Conservation (phyloP, 352 stramenopile genomes). For the Globisporangium solare region DNA sequence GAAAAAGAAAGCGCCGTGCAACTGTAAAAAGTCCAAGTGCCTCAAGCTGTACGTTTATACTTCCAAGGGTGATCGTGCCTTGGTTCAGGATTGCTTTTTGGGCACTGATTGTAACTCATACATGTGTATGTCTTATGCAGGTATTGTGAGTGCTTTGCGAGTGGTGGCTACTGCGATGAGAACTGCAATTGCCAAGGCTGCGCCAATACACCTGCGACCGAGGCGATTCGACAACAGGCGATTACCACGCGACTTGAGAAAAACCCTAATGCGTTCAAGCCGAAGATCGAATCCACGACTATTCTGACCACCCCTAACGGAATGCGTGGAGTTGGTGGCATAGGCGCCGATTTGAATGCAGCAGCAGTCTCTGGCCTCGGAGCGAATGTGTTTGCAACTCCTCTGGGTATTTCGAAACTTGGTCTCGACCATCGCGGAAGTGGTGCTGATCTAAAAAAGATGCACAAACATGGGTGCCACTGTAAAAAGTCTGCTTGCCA, state of each 20-base stretch:
- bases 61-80: background rate
- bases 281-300: slow-evolving; percentile 85
- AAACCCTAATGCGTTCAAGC: slow-evolving; percentile 95
- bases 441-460: slow-evolving; percentile 43
- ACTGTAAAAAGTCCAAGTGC: slow-evolving; percentile 98
- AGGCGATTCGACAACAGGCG: slow-evolving; percentile 67
- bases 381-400: background rate
- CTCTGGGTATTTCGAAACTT: slow-evolving; percentile 5
- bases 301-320: slow-evolving; percentile 8
- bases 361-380: background rate
- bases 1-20: slow-evolving; percentile 88
- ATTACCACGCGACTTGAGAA: slow-evolving; percentile 89
- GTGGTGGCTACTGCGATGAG: slow-evolving; percentile 87
- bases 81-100: background rate
- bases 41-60: slow-evolving; percentile 86
- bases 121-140: slow-evolving; percentile 13
- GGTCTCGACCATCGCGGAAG: slow-evolving; percentile 12
- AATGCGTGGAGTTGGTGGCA: background rate
- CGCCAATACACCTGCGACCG: slow-evolving; percentile 83
- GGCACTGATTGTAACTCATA: background rate
- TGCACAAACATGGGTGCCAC: slow-evolving; percentile 95
- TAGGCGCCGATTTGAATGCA: background rate
- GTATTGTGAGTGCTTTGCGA: slow-evolving; percentile 96
- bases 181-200: slow-evolving; percentile 93
- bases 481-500: slow-evolving; percentile 96